Evolutionary conservation across 805 yeast genomes (phyloP), one percentile per base, ranked within the genome.

Genomic region (Cephaloascus fragrans): DNA sequence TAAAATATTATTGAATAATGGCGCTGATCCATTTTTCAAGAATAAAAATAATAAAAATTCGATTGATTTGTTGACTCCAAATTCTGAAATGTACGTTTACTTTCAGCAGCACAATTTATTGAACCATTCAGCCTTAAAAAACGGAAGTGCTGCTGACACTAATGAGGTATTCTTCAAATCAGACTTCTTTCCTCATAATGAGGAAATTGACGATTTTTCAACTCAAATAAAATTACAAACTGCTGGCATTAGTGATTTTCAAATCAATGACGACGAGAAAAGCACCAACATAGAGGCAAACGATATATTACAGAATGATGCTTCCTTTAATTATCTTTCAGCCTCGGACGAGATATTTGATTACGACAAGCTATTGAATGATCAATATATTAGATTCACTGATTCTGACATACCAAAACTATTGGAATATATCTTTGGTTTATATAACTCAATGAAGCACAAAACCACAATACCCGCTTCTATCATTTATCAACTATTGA

Each of bases 391-490:
- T 36, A 73, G 72, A 45, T 80, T 79, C 48, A 64, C 73, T 15
- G 88, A 82, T 50, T 63, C 66, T 31, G 76, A 71, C 47, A 68
- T 75, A n/a, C 68, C 77, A 2, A 50, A 56, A 8, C 55, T 73
- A 17, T 60, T 75, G 35, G 72, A 75, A 43, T 73, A 64, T 44
- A 59, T 73, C 17, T 71, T 73, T 41, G 48, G 51, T 14, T 50
- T 75, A 33, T 67, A 75, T 46, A 57, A 59, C 29, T 57, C 67
- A 4, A 53, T 62, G 32, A 76, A 70, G 41, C 74, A 71, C 42
- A 67, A 68, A 35, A 59, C 80, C 4, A 64, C 70, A 26, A 60
- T 76, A 18, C 87, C 90, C 0, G 88, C 93, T 0, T 77, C 84
- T 1, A 67, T 82, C 4, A 58, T 81, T 0, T 83, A 70, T 47